These are phyloP conservation scores for Amyloporia xantha DNA, from an alignment of 768 basidiomycete species.

Conservation along the genomic window DNA sequence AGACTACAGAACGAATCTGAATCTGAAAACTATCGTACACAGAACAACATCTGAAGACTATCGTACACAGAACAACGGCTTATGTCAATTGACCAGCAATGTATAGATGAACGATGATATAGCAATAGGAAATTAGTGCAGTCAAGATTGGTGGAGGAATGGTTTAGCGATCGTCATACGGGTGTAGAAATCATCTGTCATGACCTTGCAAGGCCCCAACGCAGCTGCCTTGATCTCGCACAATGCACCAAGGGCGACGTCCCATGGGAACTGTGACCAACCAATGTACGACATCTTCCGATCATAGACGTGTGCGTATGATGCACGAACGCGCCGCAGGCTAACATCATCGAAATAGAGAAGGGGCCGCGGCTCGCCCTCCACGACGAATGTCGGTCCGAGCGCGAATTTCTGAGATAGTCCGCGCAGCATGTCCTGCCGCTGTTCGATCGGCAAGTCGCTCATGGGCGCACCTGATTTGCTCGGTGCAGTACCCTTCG, in stretches of 20 bases:
- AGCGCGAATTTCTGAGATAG: constrained; percentile 37
- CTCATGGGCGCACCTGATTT: constrained; percentile 22
- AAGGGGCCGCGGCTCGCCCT: constrained; percentile 7
- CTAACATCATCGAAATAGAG: constrained; percentile 24
- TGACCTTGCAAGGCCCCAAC: constrained; percentile 16
- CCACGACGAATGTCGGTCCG: constrained; percentile 17
- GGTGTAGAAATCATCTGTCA: background rate
- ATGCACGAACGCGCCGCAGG: constrained; percentile 38
- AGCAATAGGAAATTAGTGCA: too few species aligned
- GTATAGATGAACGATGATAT: too few species aligned
- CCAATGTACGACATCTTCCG: constrained; percentile 6
- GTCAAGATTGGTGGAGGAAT: too few species aligned
- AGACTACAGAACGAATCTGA: too few species aligned
- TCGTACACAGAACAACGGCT: too few species aligned
- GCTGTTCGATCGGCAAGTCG: constrained; percentile 31
- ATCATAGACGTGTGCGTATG: constrained; percentile 43
- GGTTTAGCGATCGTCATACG: constrained; percentile 2
- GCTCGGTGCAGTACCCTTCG: background rate
- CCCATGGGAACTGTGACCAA: constrained; percentile 43
- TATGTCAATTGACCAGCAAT: too few species aligned
- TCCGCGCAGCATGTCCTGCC: constrained; percentile 42
- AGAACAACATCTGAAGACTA: too few species aligned
- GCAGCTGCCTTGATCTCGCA: constrained; percentile 46
- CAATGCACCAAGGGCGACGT: constrained; percentile 49
- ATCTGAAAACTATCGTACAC: too few species aligned